Base-by-base conservation (phyloP, 495 filamentous ascomycete species). In the Penicillium simplicissimum region DNA sequence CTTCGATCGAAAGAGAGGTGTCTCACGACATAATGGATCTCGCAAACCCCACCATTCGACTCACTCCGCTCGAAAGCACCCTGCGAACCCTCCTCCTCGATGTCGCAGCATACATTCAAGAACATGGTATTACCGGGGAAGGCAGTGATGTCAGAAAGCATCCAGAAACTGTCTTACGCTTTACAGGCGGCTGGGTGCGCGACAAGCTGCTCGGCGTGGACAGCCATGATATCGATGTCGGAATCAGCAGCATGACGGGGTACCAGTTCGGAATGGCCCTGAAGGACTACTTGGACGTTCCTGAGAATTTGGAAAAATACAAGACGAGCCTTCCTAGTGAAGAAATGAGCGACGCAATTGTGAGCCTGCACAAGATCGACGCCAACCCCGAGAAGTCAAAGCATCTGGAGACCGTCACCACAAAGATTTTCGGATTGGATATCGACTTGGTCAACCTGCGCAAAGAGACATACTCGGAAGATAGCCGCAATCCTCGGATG, bases 101-200 rank as follows among this genome's bases (percentile, higher is more conserved):
- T 73, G 87, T 90, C 36, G 90, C 90, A 38, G 67, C 81, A 25
- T 87, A 87, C 74, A 88, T 92, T 61, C 82, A 87, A 59, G 69
- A 83, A 15, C 78, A 82, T n/a, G 73, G 79, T 10, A 67, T 69
- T 42, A 57, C 67, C 15, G 67, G 78, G 34, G 81, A 82, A 52
- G 80, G 38, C 2, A 60, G 31, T n/a, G 57, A 68, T 57, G 58
- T 15, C 1, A 31, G 1, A 8, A 61, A 71, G 21, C 42, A 64
- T 14, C 66, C 71, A 0, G 61, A 68, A n/a, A 76, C 74, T 0
- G 72, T 79, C 5, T 62, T 99, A 17, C 90, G 95, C 13, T 97
- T 94, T 76, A 93, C 96, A 13, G 95, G 95, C 42, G 95, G 95
- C n/a, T 99, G 95, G 95, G 96, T 99, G 31, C 87, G 95, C 40